Base-by-base conservation (phyloP, 1,284 basidiomycete genomes). In the Phellopilus nigrolimitatus region DNA sequence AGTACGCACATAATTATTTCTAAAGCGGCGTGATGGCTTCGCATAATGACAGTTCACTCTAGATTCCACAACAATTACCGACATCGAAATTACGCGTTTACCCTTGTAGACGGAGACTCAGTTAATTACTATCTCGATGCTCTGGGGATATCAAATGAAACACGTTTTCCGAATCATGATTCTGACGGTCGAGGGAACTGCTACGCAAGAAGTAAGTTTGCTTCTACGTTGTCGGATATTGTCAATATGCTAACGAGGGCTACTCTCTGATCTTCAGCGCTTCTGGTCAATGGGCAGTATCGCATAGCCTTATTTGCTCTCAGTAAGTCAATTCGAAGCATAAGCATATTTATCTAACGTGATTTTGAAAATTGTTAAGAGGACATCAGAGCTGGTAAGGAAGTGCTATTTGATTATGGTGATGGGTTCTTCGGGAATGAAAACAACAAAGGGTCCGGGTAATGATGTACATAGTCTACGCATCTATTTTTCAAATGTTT, bases 151-250 rank as follows among this genome's bases (percentile, higher is more conserved):
- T 22, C 41, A n/a, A 51, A 51, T 24, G 49, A 51, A 24, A 34
- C 43, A 4, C 40, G 49, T n/a, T 51, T 51, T n/a, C 49, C 49
- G 4, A 51, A 51, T 27, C 41, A 51, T 25, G 43, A 45, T 10
- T n/a, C n/a, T n/a, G 30, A 36, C n/a, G 17, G 27, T 3, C 12
- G 27, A 24, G 12, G n/a, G 22, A 51, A 51, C 19, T 51, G 49
- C 19, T 17, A 36, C 13, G 22, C 41, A 13, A 44, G 25, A 44
- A 21, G 49, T 51, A 7, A 4, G 28, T n/a, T 8, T 49, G 13
- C 12, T 13, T 27, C n/a, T n/a, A n/a, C n/a, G n/a, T n/a, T n/a
- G 9, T 4, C 31, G 34, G 22, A 4, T 7, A 8, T 25, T 17
- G 10, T 22, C 3, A 17, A 25, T 45, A 25, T 37, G 10, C 39